Evolutionary conservation across 1,139 yeast species (phyloP).

Genomic region (Suhomyces bolitotheri): DNA sequence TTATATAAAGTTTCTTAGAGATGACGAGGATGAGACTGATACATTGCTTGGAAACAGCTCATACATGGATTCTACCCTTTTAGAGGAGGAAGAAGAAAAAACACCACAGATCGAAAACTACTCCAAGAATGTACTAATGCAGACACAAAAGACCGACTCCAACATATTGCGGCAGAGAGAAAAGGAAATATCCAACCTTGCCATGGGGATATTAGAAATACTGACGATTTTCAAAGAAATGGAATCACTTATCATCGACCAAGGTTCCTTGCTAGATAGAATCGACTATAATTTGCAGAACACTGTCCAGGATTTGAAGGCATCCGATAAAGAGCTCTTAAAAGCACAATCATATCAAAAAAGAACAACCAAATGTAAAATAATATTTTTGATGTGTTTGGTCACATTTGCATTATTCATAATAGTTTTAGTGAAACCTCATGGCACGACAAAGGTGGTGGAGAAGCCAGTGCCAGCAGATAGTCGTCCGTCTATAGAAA

Average conservation of each 20-base stretch:
- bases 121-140: slow-evolving; percentile 43
- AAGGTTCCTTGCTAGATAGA: slow-evolving; percentile 89
- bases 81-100: slow-evolving; percentile 45
- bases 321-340: slow-evolving; percentile 74
- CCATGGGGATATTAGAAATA: slow-evolving; percentile 91
- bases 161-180: slow-evolving; percentile 70
- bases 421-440: slow-evolving; percentile 70
- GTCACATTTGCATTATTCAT: slow-evolving; percentile 73
- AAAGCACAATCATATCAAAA: slow-evolving; percentile 82
- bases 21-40: slow-evolving; percentile 60
- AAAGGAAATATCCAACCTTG: slow-evolving; percentile 82
- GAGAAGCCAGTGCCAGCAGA: slow-evolving; percentile 21
- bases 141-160: slow-evolving; percentile 46
- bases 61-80: slow-evolving; percentile 20
- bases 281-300: slow-evolving; percentile 87
- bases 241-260: slow-evolving; percentile 90
- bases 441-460: slow-evolving; percentile 26
- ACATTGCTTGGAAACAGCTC: slow-evolving; percentile 19
- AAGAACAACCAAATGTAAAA: slow-evolving; percentile 86
- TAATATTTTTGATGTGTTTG: slow-evolving; percentile 70
- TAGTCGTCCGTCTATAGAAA: slow-evolving; percentile 8
- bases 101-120: slow-evolving; percentile 27
- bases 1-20: slow-evolving; percentile 73
- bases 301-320: slow-evolving; percentile 72
- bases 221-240: slow-evolving; percentile 91